Percentiles rank a stretch among this genome's conserved stretches.
phyloP scores from a whole-genome alignment of 257 asterid species.

The Handroanthus guayacan region DNA sequence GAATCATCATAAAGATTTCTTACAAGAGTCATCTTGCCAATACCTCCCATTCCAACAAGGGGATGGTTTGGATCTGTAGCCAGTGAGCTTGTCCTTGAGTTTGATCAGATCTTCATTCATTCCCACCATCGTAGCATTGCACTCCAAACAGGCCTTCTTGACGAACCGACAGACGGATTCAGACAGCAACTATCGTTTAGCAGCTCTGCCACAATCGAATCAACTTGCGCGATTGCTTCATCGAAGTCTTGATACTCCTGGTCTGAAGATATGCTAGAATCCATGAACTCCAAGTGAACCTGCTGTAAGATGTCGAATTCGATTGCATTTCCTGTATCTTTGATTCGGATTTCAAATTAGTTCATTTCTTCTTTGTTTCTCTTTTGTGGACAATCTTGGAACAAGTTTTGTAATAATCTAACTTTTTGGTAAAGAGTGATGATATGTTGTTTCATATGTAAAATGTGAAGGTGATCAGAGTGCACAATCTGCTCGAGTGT shows the following conservation, averaged over 20 bases:
- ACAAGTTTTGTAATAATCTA: neutral
- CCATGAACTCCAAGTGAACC: neutral
- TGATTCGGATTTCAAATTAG: neutral
- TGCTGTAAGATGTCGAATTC: neutral
- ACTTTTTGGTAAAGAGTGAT: neutral
- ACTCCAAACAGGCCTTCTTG: neutral
- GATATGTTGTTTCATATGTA: neutral
- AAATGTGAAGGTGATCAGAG: neutral
- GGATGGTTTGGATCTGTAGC: neutral
- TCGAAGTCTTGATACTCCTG: neutral
- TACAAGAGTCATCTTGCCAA: constrained; percentile 43
- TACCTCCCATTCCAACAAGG: constrained; percentile 3
- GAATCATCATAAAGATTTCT: constrained; percentile 30
- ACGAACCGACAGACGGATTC: neutral
- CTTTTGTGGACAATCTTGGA: neutral
- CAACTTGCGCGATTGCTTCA: neutral
- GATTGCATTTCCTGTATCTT: constrained; percentile 4
- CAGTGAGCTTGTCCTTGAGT: constrained; percentile 1
- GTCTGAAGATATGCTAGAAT: neutral
- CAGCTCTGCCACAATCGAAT: constrained; percentile 1
- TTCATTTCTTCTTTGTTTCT: neutral
- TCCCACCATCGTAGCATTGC: neutral
- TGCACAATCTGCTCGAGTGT: neutral
- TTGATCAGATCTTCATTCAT: neutral
- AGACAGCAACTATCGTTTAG: neutral